Conservation (phyloP, 208 protist genomes). For the Plasmodiophora brassicae region DNA sequence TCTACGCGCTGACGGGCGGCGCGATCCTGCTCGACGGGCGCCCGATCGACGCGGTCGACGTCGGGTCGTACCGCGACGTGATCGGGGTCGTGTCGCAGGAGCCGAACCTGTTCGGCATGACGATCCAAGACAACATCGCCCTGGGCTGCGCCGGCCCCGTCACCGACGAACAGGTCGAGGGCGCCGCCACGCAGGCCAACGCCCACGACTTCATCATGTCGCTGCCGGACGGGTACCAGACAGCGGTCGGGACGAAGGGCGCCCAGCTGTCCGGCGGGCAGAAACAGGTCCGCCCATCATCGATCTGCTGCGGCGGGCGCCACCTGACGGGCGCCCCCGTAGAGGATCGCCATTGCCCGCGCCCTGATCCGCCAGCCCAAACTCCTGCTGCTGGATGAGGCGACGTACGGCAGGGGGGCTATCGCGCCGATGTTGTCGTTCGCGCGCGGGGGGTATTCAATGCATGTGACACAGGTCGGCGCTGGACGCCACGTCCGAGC, state of each 20-base stretch:
- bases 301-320: too few relatives aligned
- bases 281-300: slow-evolving; percentile 42
- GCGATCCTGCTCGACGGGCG: slow-evolving; percentile 81
- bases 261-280: slow-evolving; percentile 35
- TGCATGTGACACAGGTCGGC: too few relatives aligned
- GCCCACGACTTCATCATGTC: slow-evolving; percentile 75
- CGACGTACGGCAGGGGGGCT: slow-evolving; percentile 53
- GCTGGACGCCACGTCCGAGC: slow-evolving; percentile 41
- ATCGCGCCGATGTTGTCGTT: background rate
- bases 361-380: slow-evolving; percentile 41
- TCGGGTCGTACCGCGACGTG: slow-evolving; percentile 70
- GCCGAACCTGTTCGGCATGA: slow-evolving; percentile 86
- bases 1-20: slow-evolving; percentile 81
- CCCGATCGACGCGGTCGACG: slow-evolving; percentile 69
- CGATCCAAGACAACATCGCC: slow-evolving; percentile 85
- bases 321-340: slow-evolving; percentile 72
- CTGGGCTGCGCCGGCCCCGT: slow-evolving; percentile 66
- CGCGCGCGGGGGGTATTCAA: background rate
- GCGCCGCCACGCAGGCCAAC: slow-evolving; percentile 73
- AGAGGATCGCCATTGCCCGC: slow-evolving; percentile 53
- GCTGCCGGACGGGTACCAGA: slow-evolving; percentile 75
- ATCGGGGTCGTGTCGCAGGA: slow-evolving; percentile 90
- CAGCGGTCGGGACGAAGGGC: slow-evolving; percentile 51
- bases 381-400: slow-evolving; percentile 69
- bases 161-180: slow-evolving; percentile 67